A percentile compares a stretch with the other conserved stretches of the same genome.
Conservation (phyloP, 1,284 basidiomycete genomes). For the Sanghuangporus sanghuang region DNA sequence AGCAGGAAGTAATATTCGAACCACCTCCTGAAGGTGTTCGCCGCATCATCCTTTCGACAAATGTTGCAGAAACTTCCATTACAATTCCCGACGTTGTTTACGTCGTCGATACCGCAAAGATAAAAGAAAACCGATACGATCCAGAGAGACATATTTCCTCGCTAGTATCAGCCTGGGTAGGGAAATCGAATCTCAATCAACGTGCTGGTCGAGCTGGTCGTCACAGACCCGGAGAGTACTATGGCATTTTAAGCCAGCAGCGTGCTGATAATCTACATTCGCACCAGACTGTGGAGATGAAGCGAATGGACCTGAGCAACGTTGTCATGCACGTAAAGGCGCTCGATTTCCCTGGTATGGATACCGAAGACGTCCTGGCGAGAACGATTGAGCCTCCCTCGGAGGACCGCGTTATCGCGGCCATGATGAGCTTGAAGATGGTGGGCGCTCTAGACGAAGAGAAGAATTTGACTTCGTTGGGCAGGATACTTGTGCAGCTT, state of each 20-base stretch:
- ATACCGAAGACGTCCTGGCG: constrained; percentile 83
- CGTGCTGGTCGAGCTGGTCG: constrained; percentile 92
- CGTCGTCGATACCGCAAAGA: constrained; percentile 85
- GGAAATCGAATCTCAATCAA: constrained; percentile 90
- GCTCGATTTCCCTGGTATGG: constrained; percentile 86
- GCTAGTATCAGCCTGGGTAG: constrained; percentile 87
- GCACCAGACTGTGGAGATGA: constrained; percentile 96
- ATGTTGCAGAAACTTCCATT: constrained; percentile 95
- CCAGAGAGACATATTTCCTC: constrained; percentile 85
- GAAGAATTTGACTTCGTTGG: constrained; percentile 83
- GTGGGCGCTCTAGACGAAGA: constrained; percentile 81
- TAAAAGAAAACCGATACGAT: constrained; percentile 94
- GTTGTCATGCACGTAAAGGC: constrained; percentile 98
- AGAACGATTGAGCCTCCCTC: constrained; percentile 90
- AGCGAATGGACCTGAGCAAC: constrained; percentile 85
- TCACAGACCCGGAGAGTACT: constrained; percentile 90
- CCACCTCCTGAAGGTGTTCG: constrained; percentile 75
- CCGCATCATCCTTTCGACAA: constrained; percentile 89
- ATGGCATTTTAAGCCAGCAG: constrained; percentile 70
- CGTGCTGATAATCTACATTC: constrained; percentile 66
- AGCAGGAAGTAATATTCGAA: constrained; percentile 90
- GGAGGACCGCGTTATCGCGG: constrained; percentile 71
- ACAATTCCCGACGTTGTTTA: constrained; percentile 97
- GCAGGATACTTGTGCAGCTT: constrained; percentile 83
- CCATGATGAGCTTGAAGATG: constrained; percentile 79